Base-by-base conservation (phyloP, 2,329 filamentous ascomycete species). In the Emergomyces orientalis region DNA sequence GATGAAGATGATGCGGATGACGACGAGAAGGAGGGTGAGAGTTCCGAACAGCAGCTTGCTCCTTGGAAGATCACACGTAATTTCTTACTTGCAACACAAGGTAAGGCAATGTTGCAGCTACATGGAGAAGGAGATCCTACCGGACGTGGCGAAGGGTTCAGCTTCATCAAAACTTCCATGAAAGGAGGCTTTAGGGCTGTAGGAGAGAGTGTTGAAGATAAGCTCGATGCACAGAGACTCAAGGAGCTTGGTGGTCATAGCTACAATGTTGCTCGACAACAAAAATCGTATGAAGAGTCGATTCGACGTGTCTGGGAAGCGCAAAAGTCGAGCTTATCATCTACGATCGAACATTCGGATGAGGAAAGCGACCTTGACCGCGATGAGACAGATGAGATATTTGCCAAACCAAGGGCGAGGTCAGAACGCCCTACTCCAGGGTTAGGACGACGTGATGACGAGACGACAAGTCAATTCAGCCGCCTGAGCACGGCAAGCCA, bases 41-140 rank as follows among this genome's bases (percentile, higher is more conserved):
- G 88, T 60, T 83, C 95, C 13, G 91, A 95, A 60, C 86, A 93
- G 74, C 90, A 92, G 71, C 86, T 99, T 77, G 91, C 93, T 0
- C 94, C 94, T 0, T 99, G 94, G 94, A 91, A 93, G 69, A 93
- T 91, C 0, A 96, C 91, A 60, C 96, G 96, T 77, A 96, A 96
- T 65, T 99, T 99, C 76, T 84, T 97, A 64, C 89, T 97, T 67
- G 94, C 94, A 1, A 93, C 90, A 59, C 88, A 91, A 64, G 91
- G 91, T 64, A 99, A 99, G 74, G 94, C 94, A 2, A 99, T 99
- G 94, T 83, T 99, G 55, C 89, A 92, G 69, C 83, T 99, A 14
- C 92, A 97, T 69, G 94, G 94, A 25, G 90, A 95, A 67, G 94
- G 94, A 62, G 94, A 99, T 72, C 94, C 94, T 3, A 96, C 93